phyloP scores from a whole-genome alignment of 164 flowering plant species.

The Aristolochia contorta region DNA sequence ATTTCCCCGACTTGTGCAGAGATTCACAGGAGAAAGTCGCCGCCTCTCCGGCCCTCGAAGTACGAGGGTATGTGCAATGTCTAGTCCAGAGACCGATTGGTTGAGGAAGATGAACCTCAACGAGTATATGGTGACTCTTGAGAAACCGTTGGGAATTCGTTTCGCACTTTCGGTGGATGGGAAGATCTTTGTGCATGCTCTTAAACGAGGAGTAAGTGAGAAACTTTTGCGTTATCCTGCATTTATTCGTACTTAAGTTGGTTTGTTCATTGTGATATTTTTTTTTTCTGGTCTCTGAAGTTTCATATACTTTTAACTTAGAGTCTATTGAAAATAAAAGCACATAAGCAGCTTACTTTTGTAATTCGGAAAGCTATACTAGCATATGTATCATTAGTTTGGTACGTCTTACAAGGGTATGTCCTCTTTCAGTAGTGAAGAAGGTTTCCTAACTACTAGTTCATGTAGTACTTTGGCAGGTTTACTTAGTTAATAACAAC shows the following conservation, averaged over 20 bases:
- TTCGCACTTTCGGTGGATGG: conserved; percentile 71
- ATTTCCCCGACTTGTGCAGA: background rate
- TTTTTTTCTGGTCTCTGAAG: too few relatives aligned
- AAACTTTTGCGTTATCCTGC: background rate
- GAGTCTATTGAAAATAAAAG: too few relatives aligned
- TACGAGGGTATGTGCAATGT: conserved; percentile 36
- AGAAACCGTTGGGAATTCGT: conserved; percentile 77
- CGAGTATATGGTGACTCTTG: conserved; percentile 90
- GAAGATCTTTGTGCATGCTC: conserved; percentile 63
- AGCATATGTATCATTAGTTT: too few relatives aligned
- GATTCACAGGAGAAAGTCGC: background rate
- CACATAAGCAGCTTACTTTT: too few relatives aligned
- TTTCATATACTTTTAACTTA: too few relatives aligned
- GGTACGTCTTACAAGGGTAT: too few relatives aligned
- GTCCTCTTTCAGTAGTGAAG: too few relatives aligned
- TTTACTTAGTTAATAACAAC: too few relatives aligned
- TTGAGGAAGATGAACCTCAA: conserved; percentile 66
- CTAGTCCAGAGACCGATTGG: conserved; percentile 11
- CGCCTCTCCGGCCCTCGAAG: background rate
- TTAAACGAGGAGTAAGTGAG: conserved; percentile 60
- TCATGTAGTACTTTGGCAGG: too few relatives aligned
- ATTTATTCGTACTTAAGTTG: background rate
- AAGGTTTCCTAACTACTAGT: too few relatives aligned
- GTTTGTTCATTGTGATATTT: background rate
- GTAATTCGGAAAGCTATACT: too few relatives aligned